Conservation (phyloP, 495 filamentous ascomycete genomes). For the Chaetomium fimeti region DNA sequence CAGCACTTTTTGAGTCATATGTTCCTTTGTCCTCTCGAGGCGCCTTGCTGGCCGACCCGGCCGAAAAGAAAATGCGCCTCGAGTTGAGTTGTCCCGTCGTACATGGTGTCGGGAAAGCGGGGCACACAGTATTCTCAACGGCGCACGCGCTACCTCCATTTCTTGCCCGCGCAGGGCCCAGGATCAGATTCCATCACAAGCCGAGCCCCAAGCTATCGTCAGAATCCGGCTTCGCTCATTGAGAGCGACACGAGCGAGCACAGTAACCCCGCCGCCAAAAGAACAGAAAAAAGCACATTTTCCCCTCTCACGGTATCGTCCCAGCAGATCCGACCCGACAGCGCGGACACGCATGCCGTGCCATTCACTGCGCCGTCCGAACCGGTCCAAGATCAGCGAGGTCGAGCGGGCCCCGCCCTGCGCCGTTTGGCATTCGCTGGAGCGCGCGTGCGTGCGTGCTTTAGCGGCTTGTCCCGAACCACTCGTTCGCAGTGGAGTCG, state of each 20-base stretch:
- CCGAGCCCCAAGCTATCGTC: neutral
- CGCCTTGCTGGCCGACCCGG: no score
- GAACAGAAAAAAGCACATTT: neutral
- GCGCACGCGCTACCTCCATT: neutral
- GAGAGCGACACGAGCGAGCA: neutral
- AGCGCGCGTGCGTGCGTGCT: neutral
- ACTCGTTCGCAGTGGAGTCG: neutral
- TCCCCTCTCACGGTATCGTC: neutral
- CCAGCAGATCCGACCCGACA: slow-evolving; percentile 13
- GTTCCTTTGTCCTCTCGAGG: no score
- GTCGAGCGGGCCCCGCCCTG: neutral
- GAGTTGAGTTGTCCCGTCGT: no score
- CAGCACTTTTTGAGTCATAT: neutral
- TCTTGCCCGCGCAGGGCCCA: neutral
- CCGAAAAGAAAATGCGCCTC: no score
- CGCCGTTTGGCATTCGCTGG: neutral
- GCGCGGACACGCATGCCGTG: slow-evolving; percentile 8
- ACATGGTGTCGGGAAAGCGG: neutral
- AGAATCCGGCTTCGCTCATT: no score
- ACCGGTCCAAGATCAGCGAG: slow-evolving; percentile 10
- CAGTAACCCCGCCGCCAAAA: neutral
- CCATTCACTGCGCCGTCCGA: slow-evolving; percentile 8
- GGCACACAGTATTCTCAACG: slow-evolving; percentile 1
- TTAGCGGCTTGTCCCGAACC: neutral
- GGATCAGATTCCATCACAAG: neutral